Conservation (phyloP, 176 grass and related monocot genomes). For the Hyparrhenia diplandra region DNA sequence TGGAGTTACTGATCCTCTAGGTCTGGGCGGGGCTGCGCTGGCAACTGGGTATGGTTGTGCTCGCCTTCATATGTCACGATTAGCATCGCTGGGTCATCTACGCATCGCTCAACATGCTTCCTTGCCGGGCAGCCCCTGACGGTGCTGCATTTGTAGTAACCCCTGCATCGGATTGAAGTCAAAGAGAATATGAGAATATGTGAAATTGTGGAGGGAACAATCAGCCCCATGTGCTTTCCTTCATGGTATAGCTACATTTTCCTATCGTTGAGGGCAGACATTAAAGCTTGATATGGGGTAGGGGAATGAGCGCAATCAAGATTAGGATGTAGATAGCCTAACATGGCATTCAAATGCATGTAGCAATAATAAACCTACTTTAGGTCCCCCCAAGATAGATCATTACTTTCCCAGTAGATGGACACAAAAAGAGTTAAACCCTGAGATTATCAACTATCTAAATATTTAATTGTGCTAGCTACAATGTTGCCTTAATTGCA, state of each 20-base stretch:
- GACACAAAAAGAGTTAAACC: neutral
- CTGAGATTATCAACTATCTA: constrained; percentile 13
- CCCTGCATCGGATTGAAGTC: constrained; percentile 49
- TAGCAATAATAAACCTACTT: constrained; percentile 34
- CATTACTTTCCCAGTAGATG: constrained; percentile 15
- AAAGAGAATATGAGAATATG: constrained; percentile 16
- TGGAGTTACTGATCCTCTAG: constrained; percentile 3
- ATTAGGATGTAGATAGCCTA: constrained; percentile 28
- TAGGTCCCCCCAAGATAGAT: constrained; percentile 19
- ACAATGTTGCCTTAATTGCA: constrained; percentile 20
- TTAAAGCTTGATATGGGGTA: constrained; percentile 36
- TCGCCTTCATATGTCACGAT: constrained; percentile 80
- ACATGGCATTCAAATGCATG: constrained; percentile 29
- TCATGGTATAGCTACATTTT: constrained; percentile 55
- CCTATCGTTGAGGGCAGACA: constrained; percentile 29
- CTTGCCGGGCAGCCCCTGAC: constrained; percentile 80
- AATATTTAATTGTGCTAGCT: constrained; percentile 38
- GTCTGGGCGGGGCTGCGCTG: constrained; percentile 40
- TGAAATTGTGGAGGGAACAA: neutral
- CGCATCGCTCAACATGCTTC: constrained; percentile 78
- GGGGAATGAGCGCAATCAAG: constrained; percentile 34
- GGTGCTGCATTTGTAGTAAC: constrained; percentile 93
- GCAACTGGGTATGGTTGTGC: constrained; percentile 57
- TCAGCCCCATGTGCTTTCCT: constrained; percentile 42
- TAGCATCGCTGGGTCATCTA: constrained; percentile 81